Conservation (phyloP, 495 filamentous ascomycete species). For the Margaritispora aquatica region DNA sequence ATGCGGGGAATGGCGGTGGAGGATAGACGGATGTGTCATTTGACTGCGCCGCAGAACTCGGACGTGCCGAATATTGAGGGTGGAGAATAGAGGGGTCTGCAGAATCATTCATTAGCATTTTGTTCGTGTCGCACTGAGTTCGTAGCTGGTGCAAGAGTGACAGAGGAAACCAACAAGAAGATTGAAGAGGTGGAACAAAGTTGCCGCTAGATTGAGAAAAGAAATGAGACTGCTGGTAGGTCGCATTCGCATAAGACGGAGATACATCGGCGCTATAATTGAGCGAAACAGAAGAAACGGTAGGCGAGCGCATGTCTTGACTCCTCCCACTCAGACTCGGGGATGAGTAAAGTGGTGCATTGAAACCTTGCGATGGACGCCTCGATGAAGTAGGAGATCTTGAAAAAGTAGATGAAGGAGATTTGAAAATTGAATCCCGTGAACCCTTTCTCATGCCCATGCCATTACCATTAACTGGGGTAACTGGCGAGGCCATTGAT, state of each 20-base stretch:
- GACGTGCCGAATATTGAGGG: slow-evolving; percentile 25
- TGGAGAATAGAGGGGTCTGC: slow-evolving; percentile 23
- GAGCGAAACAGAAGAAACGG: slow-evolving; percentile 13
- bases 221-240: slow-evolving; percentile 35
- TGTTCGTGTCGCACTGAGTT: slow-evolving; percentile 1
- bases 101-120: slow-evolving; percentile 11
- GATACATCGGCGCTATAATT: slow-evolving; percentile 12
- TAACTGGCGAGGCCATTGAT: slow-evolving; percentile 27
- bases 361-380: slow-evolving; percentile 24
- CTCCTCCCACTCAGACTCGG: slow-evolving; percentile 16
- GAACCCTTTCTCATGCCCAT: slow-evolving; percentile 11
- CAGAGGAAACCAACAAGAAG: slow-evolving; percentile 57
- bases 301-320: slow-evolving; percentile 15
- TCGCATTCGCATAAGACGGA: slow-evolving; percentile 14
- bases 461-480: slow-evolving; percentile 28
- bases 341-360: slow-evolving; percentile 17
- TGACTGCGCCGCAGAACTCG: slow-evolving; percentile 18
- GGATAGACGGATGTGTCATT: slow-evolving; percentile 18
- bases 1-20: slow-evolving; percentile 21
- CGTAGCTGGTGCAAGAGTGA: slow-evolving; percentile 17
- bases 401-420: slow-evolving; percentile 44
- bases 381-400: slow-evolving; percentile 27
- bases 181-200: slow-evolving; percentile 54
- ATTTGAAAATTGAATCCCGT: slow-evolving; percentile 38
- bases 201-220: slow-evolving; percentile 55